These are phyloP conservation scores for Dovyalis caffra DNA, from an alignment of 345 rosid genomes.

Conservation along the genomic window DNA sequence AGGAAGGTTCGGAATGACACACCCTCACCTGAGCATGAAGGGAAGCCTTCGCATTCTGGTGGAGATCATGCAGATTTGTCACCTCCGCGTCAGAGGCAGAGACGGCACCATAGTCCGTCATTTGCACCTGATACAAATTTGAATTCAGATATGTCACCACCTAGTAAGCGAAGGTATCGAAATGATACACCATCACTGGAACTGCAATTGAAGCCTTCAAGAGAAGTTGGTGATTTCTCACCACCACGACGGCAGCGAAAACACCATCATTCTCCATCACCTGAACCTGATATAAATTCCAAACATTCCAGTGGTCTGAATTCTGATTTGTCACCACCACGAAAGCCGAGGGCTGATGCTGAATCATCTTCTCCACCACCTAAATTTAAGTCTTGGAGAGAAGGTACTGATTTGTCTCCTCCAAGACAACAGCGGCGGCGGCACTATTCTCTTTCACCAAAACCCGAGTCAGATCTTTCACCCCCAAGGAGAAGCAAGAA, in stretches of 20 bases:
- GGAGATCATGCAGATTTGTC: slow-evolving; percentile 18
- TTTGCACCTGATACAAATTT: not conserved
- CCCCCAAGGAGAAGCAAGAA: slow-evolving; percentile 47
- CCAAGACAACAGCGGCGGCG: slow-evolving; percentile 30
- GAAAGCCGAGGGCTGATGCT: slow-evolving; percentile 33
- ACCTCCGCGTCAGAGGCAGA: slow-evolving; percentile 12
- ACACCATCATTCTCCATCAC: slow-evolving; percentile 45
- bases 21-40: slow-evolving; percentile 22
- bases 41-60: not conserved
- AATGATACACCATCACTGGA: slow-evolving; percentile 67
- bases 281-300: slow-evolving; percentile 10
- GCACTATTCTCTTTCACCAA: slow-evolving; percentile 32
- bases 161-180: slow-evolving; percentile 37
- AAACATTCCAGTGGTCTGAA: not conserved
- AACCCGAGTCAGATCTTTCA: slow-evolving; percentile 45
- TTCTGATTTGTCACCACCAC: slow-evolving; percentile 41
- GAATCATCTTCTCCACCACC: slow-evolving; percentile 38
- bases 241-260: slow-evolving; percentile 39
- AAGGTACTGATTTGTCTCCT: slow-evolving; percentile 47
- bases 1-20: slow-evolving; percentile 14
- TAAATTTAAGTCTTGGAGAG: slow-evolving; percentile 16
- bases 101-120: slow-evolving; percentile 1
- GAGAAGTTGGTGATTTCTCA: slow-evolving; percentile 48
- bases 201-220: slow-evolving; percentile 20
- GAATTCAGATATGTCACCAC: slow-evolving; percentile 21